These are phyloP conservation scores for Periconia digitata DNA, from an alignment of 2,329 filamentous ascomycete species.

Conservation along the genomic window DNA sequence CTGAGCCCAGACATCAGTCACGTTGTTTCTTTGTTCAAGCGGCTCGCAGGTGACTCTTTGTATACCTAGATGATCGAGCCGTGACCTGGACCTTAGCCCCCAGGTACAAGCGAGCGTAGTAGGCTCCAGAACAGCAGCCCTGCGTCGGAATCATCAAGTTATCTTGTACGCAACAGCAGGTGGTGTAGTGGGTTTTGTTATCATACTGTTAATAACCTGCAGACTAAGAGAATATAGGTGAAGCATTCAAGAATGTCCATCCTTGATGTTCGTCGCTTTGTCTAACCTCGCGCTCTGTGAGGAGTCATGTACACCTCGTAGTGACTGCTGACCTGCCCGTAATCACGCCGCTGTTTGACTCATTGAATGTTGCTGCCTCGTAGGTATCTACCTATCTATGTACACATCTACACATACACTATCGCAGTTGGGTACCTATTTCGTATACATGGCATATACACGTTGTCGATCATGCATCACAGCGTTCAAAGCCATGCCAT, in stretches of 20 bases:
- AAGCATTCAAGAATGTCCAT: too few relatives aligned
- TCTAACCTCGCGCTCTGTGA: too few relatives aligned
- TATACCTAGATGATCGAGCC: conserved; percentile 6
- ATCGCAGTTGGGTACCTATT: neutral
- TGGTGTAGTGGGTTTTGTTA: too few relatives aligned
- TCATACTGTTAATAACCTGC: too few relatives aligned
- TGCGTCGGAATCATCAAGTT: too few relatives aligned
- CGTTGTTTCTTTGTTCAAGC: conserved; percentile 5
- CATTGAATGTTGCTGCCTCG: neutral
- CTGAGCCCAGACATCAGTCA: neutral
- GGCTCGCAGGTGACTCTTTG: conserved; percentile 26
- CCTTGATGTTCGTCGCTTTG: too few relatives aligned
- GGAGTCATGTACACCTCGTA: neutral
- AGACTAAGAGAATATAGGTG: too few relatives aligned
- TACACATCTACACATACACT: too few relatives aligned
- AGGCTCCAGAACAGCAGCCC: neutral
- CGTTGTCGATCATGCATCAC: neutral
- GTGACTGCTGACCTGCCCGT: neutral
- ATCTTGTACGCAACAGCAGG: too few relatives aligned
- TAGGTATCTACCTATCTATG: neutral
- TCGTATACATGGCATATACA: neutral
- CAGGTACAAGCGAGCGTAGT: neutral
- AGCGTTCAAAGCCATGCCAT: too few relatives aligned
- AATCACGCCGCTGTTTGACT: neutral
- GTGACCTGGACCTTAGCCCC: neutral